Percentiles rank a stretch among this genome's conserved stretches.
Evolutionary conservation across 2,329 filamentous ascomycete species (phyloP).

Genomic region (Colletotrichum euphorbiae): DNA sequence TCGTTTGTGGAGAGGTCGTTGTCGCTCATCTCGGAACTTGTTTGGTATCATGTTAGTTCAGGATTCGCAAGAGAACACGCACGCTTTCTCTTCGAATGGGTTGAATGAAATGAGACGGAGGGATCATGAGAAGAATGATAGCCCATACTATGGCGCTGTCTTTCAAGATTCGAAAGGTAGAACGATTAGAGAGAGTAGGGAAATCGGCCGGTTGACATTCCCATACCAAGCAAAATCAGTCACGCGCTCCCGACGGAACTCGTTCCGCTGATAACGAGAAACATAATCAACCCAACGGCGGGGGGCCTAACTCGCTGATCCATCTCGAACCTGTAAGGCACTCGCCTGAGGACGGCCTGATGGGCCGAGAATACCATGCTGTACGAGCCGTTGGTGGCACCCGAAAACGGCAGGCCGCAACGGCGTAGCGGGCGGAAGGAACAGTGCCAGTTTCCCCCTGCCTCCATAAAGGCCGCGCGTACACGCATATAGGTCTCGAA

Average conservation of each 20-base stretch:
- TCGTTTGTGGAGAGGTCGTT: slow-evolving; percentile 47
- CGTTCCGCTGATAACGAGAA: not conserved
- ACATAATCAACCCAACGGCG: not conserved
- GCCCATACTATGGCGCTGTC: not conserved
- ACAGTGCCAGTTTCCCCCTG: not conserved
- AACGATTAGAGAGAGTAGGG: not conserved
- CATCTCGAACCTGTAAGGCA: slow-evolving; percentile 26
- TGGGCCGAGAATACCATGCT: not conserved
- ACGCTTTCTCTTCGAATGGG: not conserved
- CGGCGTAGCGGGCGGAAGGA: slow-evolving; percentile 4
- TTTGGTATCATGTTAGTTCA: not conserved
- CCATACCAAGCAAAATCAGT: slow-evolving; percentile 12
- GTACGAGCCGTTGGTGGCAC: slow-evolving; percentile 13
- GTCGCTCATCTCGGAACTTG: slow-evolving; percentile 51
- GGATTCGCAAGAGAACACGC: too few relatives aligned
- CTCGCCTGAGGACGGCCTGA: slow-evolving; percentile 12
- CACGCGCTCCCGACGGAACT: not conserved
- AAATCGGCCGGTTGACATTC: not conserved
- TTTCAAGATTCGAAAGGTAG: not conserved
- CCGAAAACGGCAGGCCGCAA: slow-evolving; percentile 26
- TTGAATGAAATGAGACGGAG: not conserved
- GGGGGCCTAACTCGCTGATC: slow-evolving; percentile 4
- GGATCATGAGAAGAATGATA: not conserved
- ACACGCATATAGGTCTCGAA: slow-evolving; percentile 2
- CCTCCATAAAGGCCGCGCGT: slow-evolving; percentile 6